These are phyloP conservation scores for Alisma plantagoaquatica DNA, from an alignment of 106 monocot species.

Conservation along the genomic window DNA sequence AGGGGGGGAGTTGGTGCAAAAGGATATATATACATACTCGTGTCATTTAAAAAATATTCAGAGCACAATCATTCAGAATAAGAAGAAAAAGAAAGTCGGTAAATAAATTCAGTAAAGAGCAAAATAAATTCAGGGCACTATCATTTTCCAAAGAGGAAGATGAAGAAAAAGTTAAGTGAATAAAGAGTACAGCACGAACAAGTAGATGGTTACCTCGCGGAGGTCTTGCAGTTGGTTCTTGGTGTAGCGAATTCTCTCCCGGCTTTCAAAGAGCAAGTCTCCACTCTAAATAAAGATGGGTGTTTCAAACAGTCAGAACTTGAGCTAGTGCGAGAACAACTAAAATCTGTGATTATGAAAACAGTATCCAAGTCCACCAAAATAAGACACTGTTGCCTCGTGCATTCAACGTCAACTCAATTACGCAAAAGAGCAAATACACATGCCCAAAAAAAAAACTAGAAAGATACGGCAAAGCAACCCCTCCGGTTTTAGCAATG, in stretches of 20 bases:
- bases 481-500: too few species aligned
- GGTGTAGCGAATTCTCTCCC: constrained; percentile 47
- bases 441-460: too few species aligned
- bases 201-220: constrained; percentile 36
- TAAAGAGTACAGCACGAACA: neutral
- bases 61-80: neutral
- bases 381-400: too few species aligned
- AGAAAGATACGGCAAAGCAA: too few species aligned
- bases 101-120: too few species aligned
- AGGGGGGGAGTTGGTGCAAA: neutral
- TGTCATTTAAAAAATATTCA: neutral
- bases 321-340: too few species aligned
- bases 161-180: neutral
- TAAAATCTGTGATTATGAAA: too few species aligned
- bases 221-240: constrained; percentile 69
- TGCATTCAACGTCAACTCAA: too few species aligned
- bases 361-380: too few species aligned
- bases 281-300: constrained; percentile 42
- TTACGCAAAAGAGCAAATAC: too few species aligned
- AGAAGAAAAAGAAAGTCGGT: too few species aligned
- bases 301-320: too few species aligned
- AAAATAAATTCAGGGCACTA: neutral
- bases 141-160: neutral
- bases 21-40: neutral
- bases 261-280: constrained; percentile 47